phyloP scores from a whole-genome alignment of 441 rosid species.

The Pelargonium australe region DNA sequence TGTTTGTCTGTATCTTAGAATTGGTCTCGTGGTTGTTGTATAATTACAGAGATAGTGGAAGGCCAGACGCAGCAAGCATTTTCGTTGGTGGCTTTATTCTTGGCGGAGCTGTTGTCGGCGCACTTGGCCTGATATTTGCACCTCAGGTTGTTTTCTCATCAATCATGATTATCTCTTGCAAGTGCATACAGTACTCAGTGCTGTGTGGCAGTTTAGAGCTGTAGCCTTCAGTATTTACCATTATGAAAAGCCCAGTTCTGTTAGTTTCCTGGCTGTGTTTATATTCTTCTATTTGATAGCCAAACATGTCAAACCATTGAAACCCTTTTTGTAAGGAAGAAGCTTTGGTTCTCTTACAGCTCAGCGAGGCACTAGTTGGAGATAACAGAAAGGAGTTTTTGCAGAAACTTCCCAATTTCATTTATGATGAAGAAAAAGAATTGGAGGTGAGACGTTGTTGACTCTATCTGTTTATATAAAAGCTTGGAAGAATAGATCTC shows the following conservation, averaged over 20 bases:
- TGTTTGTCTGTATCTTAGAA: background rate
- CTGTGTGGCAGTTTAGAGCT: background rate
- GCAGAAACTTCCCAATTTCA: slow-evolving; percentile 75
- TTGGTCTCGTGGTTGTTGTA: slow-evolving; percentile 4
- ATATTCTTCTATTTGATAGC: background rate
- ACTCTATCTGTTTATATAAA: background rate
- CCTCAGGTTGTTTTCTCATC: slow-evolving; percentile 53
- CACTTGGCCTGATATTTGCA: slow-evolving; percentile 90
- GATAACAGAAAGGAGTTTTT: slow-evolving; percentile 73
- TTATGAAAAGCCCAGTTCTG: background rate
- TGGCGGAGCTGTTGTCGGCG: slow-evolving; percentile 79
- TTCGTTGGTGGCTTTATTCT: slow-evolving; percentile 86
- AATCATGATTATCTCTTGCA: slow-evolving; percentile 12
- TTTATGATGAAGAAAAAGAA: slow-evolving; percentile 77
- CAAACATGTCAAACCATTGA: background rate
- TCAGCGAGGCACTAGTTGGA: slow-evolving; percentile 76
- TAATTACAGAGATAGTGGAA: slow-evolving; percentile 53
- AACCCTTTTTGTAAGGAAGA: slow-evolving; percentile 8
- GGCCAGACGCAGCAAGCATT: slow-evolving; percentile 45
- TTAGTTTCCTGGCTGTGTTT: background rate
- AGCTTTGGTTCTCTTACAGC: slow-evolving; percentile 32
- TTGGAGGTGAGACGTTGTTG: slow-evolving; percentile 51
- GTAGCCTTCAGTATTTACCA: background rate
- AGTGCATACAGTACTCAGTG: slow-evolving; percentile 1
- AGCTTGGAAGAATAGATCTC: background rate